Percentiles rank a stretch among this genome's conserved stretches.
phyloP scores from a whole-genome alignment of 768 basidiomycete species.

The Bullera alba region DNA sequence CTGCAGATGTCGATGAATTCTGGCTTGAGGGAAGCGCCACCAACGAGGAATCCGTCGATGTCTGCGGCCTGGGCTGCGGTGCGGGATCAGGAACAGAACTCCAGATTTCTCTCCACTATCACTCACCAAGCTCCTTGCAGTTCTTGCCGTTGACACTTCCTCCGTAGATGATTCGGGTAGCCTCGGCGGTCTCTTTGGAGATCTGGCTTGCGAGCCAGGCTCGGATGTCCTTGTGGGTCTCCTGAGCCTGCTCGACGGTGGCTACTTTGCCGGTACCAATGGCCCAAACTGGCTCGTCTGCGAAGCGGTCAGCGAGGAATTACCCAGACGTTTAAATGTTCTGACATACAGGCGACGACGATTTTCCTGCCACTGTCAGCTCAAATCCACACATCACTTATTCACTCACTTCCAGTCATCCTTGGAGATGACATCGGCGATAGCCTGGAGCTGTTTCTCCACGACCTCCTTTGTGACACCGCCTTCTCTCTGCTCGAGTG shows the following conservation, averaged over 20 bases:
- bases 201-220: slow-evolving; percentile 61
- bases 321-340: slow-evolving; percentile 53
- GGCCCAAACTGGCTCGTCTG: slow-evolving; percentile 64
- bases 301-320: slow-evolving; percentile 46
- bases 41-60: slow-evolving; percentile 96
- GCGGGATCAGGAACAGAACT: neutral
- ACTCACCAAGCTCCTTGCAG: slow-evolving; percentile 75
- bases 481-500: slow-evolving; percentile 75
- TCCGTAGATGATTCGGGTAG: slow-evolving; percentile 86
- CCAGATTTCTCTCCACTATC: neutral
- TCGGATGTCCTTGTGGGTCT: slow-evolving; percentile 78
- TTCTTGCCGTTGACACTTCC: slow-evolving; percentile 88
- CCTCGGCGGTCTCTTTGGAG: slow-evolving; percentile 61
- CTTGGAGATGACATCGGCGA: slow-evolving; percentile 53
- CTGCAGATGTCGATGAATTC: slow-evolving; percentile 93
- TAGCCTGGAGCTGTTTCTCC: slow-evolving; percentile 68
- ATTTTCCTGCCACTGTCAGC: slow-evolving; percentile 56
- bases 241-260: slow-evolving; percentile 78
- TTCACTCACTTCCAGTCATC: slow-evolving; percentile 66
- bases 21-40: slow-evolving; percentile 94
- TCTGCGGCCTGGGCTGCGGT: slow-evolving; percentile 63
- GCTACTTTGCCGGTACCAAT: slow-evolving; percentile 98
- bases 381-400: slow-evolving; percentile 3
- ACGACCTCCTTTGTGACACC: slow-evolving; percentile 71
- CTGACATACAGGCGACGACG: slow-evolving; percentile 66